These are phyloP conservation scores for Sphaerulina musiva DNA, from an alignment of 2,329 filamentous ascomycete genomes.

Conservation along the genomic window DNA sequence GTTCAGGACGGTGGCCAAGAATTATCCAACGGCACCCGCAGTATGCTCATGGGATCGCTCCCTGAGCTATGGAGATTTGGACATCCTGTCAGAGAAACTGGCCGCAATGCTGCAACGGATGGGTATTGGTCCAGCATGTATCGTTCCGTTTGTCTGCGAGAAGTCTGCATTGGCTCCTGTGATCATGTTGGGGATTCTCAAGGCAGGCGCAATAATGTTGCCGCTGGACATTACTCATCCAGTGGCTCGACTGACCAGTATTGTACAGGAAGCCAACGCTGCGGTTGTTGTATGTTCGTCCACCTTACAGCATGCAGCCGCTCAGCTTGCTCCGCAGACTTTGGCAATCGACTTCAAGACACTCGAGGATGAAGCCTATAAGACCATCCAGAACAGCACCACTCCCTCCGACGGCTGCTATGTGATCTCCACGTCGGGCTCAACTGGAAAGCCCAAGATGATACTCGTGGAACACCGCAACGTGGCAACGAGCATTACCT, in stretches of 20 bases:
- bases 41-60: too few species aligned
- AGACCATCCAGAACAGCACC: background rate
- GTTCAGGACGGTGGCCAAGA: too few species aligned
- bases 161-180: too few species aligned
- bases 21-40: too few species aligned
- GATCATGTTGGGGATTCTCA: too few species aligned
- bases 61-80: too few species aligned
- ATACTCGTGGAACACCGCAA: constrained; percentile 2
- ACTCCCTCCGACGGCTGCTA: background rate
- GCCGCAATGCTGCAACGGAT: too few species aligned
- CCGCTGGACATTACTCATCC: background rate
- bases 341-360: background rate
- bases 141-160: too few species aligned
- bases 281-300: background rate
- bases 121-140: too few species aligned
- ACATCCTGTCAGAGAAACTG: too few species aligned
- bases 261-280: background rate
- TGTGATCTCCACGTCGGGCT: constrained; percentile 9
- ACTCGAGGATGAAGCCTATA: background rate
- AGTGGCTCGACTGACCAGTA: background rate
- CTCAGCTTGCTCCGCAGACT: background rate
- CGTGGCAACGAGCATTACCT: background rate
- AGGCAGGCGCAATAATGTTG: background rate
- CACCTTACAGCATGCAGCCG: background rate
- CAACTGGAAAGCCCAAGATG: constrained; percentile 11